phyloP scores from a whole-genome alignment of 805 yeast genomes.

The Lachancea kluyveri region DNA sequence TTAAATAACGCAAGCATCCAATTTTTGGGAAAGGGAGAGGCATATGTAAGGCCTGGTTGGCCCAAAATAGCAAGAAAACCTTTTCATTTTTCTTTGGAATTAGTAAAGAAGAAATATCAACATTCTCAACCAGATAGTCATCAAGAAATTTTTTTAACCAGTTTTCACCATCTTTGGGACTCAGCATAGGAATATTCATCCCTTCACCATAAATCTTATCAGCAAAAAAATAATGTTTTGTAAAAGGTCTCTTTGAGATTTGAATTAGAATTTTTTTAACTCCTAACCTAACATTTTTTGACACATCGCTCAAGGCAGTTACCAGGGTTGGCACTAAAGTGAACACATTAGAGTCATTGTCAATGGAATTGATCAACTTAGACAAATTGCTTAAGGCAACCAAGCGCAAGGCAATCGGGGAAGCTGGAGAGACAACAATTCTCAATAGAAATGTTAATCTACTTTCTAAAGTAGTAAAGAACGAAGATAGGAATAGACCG shows the following conservation, averaged over 20 bases:
- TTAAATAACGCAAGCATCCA: constrained; percentile 41
- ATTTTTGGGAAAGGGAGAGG: constrained; percentile 52
- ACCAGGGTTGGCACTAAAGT: constrained; percentile 54
- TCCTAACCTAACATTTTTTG: constrained; percentile 43
- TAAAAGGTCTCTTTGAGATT: constrained; percentile 33
- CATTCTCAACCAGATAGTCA: constrained; percentile 45
- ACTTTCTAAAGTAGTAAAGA: constrained; percentile 37
- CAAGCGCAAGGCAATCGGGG: constrained; percentile 53
- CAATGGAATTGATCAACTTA: constrained; percentile 28
- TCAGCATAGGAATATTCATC: constrained; percentile 43
- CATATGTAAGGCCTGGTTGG: constrained; percentile 55
- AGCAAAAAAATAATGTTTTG: constrained; percentile 43
- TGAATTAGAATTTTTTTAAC: constrained; percentile 34
- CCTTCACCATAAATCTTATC: constrained; percentile 52
- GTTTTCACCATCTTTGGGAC: constrained; percentile 56
- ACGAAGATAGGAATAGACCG: constrained; percentile 29
- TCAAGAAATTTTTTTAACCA: constrained; percentile 38
- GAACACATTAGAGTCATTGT: constrained; percentile 38
- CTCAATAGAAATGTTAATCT: constrained; percentile 55
- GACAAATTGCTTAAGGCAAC: constrained; percentile 41
- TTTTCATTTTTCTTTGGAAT: constrained; percentile 52
- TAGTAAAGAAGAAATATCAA: constrained; percentile 39
- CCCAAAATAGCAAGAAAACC: constrained; percentile 55
- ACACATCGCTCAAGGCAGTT: constrained; percentile 46
- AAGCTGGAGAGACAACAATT: constrained; percentile 47